Percentiles rank a stretch among this genome's conserved stretches.
Evolutionary conservation across 495 filamentous ascomycete genomes (phyloP).

Genomic region (Xylaria venustula): DNA sequence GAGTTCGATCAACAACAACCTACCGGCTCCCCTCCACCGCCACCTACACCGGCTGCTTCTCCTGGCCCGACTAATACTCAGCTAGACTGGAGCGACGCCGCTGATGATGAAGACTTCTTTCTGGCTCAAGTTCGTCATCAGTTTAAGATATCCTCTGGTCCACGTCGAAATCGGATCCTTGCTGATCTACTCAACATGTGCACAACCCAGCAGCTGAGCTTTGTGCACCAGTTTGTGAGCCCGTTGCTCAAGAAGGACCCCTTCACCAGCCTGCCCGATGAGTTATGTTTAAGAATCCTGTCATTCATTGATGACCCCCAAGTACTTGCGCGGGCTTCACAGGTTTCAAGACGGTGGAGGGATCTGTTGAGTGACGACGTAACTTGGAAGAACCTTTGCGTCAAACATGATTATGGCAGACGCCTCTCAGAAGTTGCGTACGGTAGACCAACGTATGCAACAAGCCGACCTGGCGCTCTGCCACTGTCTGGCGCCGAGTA

Average conservation of each 20-base stretch:
- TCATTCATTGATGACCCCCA: conserved; percentile 94
- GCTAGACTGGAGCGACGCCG: conserved; percentile 52
- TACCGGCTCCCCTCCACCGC: conserved; percentile 53
- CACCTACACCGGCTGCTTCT: conserved; percentile 56
- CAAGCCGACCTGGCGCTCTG: conserved; percentile 24
- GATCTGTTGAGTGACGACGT: conserved; percentile 92
- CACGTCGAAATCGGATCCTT: conserved; percentile 61
- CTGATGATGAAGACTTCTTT: conserved; percentile 52
- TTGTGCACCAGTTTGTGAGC: conserved; percentile 89
- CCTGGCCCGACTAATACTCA: conserved; percentile 52
- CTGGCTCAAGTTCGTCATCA: conserved; percentile 48
- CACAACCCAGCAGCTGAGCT: conserved; percentile 90
- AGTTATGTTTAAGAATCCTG: conserved; percentile 84
- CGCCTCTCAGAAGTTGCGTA: conserved; percentile 46
- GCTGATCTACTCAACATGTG: conserved; percentile 87
- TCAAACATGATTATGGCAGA: conserved; percentile 84
- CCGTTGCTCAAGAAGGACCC: conserved; percentile 94
- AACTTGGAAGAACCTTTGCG: conserved; percentile 95
- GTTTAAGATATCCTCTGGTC: conserved; percentile 49
- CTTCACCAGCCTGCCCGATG: conserved; percentile 83
- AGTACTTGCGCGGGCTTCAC: conserved; percentile 85
- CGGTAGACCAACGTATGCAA: conserved; percentile 21
- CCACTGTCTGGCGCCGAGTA: conserved; percentile 29
- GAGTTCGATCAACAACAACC: conserved; percentile 51
- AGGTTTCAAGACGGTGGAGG: conserved; percentile 91